phyloP scores from a whole-genome alignment of 257 asterid genomes.

The Cordia subcordata region DNA sequence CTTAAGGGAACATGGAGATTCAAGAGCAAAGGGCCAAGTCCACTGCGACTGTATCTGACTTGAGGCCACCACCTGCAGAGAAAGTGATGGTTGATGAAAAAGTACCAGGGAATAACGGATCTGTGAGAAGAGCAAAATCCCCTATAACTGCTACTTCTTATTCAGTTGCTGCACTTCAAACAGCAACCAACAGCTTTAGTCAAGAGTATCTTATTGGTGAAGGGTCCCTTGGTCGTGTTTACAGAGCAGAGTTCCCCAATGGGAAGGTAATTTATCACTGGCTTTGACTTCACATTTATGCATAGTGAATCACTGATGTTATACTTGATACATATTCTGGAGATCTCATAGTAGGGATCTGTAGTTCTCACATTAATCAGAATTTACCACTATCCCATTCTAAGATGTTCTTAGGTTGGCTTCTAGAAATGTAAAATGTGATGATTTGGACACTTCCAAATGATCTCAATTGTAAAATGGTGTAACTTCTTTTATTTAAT shows the following conservation, averaged over 20 bases:
- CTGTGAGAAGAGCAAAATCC: constrained; percentile 62
- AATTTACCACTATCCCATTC: too few relatives aligned
- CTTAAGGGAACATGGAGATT: constrained; percentile 56
- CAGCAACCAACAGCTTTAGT: constrained; percentile 91
- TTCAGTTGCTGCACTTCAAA: constrained; percentile 84
- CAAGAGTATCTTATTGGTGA: constrained; percentile 93
- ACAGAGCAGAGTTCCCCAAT: constrained; percentile 76
- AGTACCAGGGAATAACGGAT: constrained; percentile 68
- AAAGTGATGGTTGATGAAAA: constrained; percentile 49
- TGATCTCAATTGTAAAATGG: too few relatives aligned
- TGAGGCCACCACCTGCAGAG: constrained; percentile 73
- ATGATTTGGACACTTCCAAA: too few relatives aligned
- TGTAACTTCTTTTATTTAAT: too few relatives aligned
- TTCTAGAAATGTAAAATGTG: too few relatives aligned
- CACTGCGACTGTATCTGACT: constrained; percentile 42
- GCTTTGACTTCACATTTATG: not conserved
- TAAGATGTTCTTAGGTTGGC: too few relatives aligned
- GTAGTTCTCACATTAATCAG: too few relatives aligned
- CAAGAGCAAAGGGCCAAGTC: constrained; percentile 62
- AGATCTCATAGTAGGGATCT: too few relatives aligned
- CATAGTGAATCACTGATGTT: too few relatives aligned
- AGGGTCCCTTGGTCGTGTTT: constrained; percentile 97
- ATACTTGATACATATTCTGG: too few relatives aligned
- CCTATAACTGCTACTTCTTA: constrained; percentile 77
- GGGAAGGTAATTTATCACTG: constrained; percentile 68